A percentile compares a stretch with the other conserved stretches of the same genome.
Evolutionary conservation across 306 rosid genomes (phyloP).

Genomic region (Lathyrus tuberosus): DNA sequence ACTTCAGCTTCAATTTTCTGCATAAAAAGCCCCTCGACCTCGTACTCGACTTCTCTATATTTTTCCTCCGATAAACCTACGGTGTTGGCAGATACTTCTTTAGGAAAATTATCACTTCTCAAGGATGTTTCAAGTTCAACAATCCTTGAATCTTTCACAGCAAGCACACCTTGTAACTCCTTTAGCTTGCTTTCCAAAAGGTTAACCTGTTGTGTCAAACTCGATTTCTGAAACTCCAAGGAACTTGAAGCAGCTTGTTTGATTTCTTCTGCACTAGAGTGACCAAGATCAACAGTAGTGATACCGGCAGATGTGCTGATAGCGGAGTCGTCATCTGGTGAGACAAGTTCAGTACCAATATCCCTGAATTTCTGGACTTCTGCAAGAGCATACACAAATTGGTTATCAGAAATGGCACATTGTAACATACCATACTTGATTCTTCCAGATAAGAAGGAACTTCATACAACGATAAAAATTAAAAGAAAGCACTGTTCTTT

Average conservation of each 20-base stretch:
- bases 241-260: conserved; percentile 52
- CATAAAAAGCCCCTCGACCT: conserved; percentile 57
- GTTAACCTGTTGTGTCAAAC: conserved; percentile 60
- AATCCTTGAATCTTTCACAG: conserved; percentile 58
- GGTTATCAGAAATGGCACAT: conserved; percentile 18
- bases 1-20: conserved; percentile 78
- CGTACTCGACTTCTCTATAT: conserved; percentile 45
- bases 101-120: conserved; percentile 43
- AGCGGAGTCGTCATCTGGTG: conserved; percentile 48
- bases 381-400: conserved; percentile 47
- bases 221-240: conserved; percentile 55
- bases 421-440: not conserved
- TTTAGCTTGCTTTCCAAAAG: conserved; percentile 56
- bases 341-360: conserved; percentile 54
- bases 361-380: conserved; percentile 73
- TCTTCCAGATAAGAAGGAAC: conserved; percentile 32
- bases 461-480: not conserved
- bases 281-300: conserved; percentile 39
- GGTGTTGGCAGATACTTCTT: conserved; percentile 54
- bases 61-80: conserved; percentile 47
- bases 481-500: too few species aligned
- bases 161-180: conserved; percentile 52
- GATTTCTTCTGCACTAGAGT: conserved; percentile 50
- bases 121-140: conserved; percentile 70
- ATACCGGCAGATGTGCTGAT: conserved; percentile 47